phyloP scores from a whole-genome alignment of 305 asterid genomes.

The Fraxinus dipetala region DNA sequence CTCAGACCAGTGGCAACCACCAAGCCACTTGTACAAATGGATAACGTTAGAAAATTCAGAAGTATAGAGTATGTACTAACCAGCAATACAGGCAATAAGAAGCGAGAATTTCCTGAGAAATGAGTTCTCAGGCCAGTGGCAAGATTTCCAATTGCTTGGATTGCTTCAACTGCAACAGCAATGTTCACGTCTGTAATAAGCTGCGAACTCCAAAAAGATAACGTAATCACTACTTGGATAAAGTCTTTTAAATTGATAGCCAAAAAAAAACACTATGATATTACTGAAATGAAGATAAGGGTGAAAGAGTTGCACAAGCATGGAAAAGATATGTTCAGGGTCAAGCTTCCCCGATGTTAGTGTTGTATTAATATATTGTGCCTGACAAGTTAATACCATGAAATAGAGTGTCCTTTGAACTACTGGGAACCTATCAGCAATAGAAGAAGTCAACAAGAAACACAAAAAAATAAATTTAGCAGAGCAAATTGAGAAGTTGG shows the following conservation, averaged over 20 bases:
- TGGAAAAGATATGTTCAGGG: neutral
- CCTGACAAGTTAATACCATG: neutral
- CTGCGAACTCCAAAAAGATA: slow-evolving; percentile 48
- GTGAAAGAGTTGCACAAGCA: slow-evolving; percentile 11
- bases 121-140: slow-evolving; percentile 89
- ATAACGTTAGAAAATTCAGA: neutral
- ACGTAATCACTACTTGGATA: slow-evolving; percentile 6
- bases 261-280: neutral
- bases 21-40: slow-evolving; percentile 1
- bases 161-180: slow-evolving; percentile 98
- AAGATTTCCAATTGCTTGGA: slow-evolving; percentile 96
- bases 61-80: slow-evolving; percentile 40
- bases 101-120: slow-evolving; percentile 83
- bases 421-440: slow-evolving; percentile 1
- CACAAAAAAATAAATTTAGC: neutral
- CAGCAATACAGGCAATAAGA: slow-evolving; percentile 79
- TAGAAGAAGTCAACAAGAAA: neutral
- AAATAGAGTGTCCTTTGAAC: neutral
- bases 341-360: neutral
- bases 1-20: slow-evolving; percentile 79
- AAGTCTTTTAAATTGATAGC: neutral
- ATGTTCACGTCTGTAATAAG: slow-evolving; percentile 93
- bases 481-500: neutral
- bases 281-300: slow-evolving; percentile 12
- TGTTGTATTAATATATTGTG: neutral